Evolutionary conservation across 164 flowering plant genomes (phyloP), one percentile per base, ranked within the genome.

Genomic region (Aristolochia fimbriata): DNA sequence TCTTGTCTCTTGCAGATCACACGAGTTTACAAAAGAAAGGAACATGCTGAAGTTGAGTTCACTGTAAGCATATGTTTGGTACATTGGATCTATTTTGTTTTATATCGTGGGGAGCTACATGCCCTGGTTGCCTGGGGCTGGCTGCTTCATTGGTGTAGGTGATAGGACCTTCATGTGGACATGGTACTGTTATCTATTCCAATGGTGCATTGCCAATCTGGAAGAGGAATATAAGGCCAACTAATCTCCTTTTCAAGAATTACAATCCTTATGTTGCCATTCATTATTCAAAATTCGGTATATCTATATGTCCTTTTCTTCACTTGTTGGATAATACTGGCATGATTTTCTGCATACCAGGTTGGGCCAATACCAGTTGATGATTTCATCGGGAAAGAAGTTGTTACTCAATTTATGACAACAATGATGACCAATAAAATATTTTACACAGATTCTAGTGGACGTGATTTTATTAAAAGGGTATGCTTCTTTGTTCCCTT

Each of bases 401-500:
- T 93, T 57, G 69, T 62, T 22, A 70, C 94, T 62, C 83, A 83
- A 60, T 74, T 93, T 56, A 69, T 73, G 14, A 86, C 91, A 22
- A 60, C 68, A 43, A 67, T 90, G 87, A 64, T 61, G 59, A 83
- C 81, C 61, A 81, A 90, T 58, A 86, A 82, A 73, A 81, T 86
- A 31, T 92, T 92, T 66, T 92, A 77, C 63, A 89, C 98, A 37
- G 96, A 92, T 76, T 89, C 98, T 15, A 89, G 78, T 71, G 98
- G 98, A 21, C 82, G 96, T 51, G 97, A 92, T 69, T 93, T 90
- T 67, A 77, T 93, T 45, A 81, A 76, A 81, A 80, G 99, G 85
- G 97, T 93, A 76, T 58, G 77, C 48, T 51, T 10, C 43, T 37
- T 37, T 3, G 43, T 37, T 5, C 43, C 12, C 10, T 10, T 37